Conservation (phyloP, 2,329 filamentous ascomycete species). For the Sporothrix sp. region DNA sequence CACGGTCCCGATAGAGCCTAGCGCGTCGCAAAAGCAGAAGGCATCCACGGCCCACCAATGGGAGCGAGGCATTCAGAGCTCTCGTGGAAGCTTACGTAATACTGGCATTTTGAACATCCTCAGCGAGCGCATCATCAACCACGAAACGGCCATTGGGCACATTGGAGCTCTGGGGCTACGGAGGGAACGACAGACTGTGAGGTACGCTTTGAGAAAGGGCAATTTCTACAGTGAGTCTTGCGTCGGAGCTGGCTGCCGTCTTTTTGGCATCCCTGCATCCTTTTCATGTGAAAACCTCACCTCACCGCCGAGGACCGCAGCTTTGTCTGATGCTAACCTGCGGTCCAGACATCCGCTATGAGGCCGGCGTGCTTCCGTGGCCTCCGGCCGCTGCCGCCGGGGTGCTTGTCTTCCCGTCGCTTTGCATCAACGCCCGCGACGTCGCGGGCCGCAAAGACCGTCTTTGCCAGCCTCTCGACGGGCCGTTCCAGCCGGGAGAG, state of each 20-base stretch:
- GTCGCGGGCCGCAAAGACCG: not conserved
- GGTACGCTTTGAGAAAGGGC: too few species aligned
- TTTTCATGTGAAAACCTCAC: too few species aligned
- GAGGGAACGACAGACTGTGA: too few species aligned
- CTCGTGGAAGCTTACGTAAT: conserved; percentile 2
- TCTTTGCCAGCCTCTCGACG: conserved; percentile 1
- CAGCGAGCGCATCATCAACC: not conserved
- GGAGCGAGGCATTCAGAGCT: not conserved
- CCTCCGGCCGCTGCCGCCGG: conserved; percentile 3
- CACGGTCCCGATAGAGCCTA: not conserved
- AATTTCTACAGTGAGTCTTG: too few species aligned
- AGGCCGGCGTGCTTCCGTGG: not conserved
- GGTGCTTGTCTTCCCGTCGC: not conserved
- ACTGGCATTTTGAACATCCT: not conserved
- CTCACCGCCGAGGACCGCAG: too few species aligned
- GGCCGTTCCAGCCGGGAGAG: not conserved
- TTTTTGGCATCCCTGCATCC: too few species aligned
- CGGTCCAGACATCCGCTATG: not conserved
- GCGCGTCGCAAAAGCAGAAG: not conserved
- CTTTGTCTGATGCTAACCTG: too few species aligned
- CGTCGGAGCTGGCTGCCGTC: too few species aligned
- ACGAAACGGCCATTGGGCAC: too few species aligned
- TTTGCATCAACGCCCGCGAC: not conserved
- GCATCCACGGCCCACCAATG: not conserved
- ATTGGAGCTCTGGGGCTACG: too few species aligned